Conservation (phyloP, 202 grass and related monocot genomes). For the Elaeis oleifera region DNA sequence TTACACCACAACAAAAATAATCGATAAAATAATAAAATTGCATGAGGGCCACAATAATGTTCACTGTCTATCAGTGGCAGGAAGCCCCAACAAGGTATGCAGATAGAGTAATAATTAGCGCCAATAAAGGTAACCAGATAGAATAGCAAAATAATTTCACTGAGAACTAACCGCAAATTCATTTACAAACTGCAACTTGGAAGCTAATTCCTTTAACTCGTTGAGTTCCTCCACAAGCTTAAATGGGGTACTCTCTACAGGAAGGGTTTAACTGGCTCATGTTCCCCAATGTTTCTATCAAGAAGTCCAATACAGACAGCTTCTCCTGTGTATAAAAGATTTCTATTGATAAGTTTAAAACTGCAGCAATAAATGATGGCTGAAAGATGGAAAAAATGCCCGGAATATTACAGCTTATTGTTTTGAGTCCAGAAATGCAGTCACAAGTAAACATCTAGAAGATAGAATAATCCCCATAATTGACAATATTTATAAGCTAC, state of each 20-base stretch:
- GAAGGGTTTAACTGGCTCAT: slow-evolving; percentile 17
- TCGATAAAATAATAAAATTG: too few species aligned
- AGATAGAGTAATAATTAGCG: too few species aligned
- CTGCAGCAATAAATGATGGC: not conserved
- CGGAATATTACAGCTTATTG: too few species aligned
- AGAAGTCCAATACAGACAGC: slow-evolving; percentile 3
- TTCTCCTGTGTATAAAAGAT: slow-evolving; percentile 16
- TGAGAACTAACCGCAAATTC: slow-evolving; percentile 23
- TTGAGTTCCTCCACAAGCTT: slow-evolving; percentile 23
- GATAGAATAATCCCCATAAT: too few species aligned
- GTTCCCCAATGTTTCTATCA: slow-evolving; percentile 11
- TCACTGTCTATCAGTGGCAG: too few species aligned
- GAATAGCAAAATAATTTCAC: not conserved
- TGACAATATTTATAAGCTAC: too few species aligned
- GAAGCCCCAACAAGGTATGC: too few species aligned
- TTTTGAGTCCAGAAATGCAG: too few species aligned
- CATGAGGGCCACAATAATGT: too few species aligned
- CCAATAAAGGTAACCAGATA: too few species aligned
- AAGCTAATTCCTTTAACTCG: slow-evolving; percentile 21
- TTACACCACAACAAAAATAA: too few species aligned
- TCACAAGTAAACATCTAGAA: too few species aligned
- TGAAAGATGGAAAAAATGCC: not conserved
- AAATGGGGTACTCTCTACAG: slow-evolving; percentile 18
- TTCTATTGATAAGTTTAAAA: not conserved
- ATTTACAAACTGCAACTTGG: slow-evolving; percentile 14